These are phyloP conservation scores for Colletotrichum sp. DNA, from an alignment of 2,329 filamentous ascomycete genomes.

Conservation along the genomic window DNA sequence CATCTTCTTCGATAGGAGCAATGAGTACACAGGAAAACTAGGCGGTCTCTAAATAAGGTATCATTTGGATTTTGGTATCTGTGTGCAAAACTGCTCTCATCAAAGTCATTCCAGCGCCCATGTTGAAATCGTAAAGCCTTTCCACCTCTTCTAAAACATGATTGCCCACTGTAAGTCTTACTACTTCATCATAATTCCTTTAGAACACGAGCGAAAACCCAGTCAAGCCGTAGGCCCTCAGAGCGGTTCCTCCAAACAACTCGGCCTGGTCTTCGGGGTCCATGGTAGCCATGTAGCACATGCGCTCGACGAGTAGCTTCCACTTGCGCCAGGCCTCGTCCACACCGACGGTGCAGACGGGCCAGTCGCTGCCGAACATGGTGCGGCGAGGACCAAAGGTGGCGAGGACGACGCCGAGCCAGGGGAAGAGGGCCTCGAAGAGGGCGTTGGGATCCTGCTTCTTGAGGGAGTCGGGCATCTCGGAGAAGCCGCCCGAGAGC, in stretches of 20 bases:
- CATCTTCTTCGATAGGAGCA: neutral
- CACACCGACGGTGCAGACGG: slow-evolving; percentile 74
- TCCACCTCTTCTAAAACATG: neutral
- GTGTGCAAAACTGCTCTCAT: slow-evolving; percentile 1
- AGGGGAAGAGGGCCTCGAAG: slow-evolving; percentile 69
- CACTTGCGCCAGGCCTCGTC: slow-evolving; percentile 76
- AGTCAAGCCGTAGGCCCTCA: slow-evolving; percentile 66
- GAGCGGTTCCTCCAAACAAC: slow-evolving; percentile 77
- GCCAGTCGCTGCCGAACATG: slow-evolving; percentile 96
- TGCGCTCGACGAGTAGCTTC: slow-evolving; percentile 71
- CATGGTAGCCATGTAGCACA: slow-evolving; percentile 69
- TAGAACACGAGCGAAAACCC: neutral
- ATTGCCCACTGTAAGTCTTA: neutral
- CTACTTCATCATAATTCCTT: neutral
- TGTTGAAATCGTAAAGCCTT: neutral
- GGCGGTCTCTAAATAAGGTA: neutral
- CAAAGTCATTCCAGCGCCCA: neutral
- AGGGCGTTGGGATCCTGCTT: slow-evolving; percentile 57
- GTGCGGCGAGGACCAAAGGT: slow-evolving; percentile 74
- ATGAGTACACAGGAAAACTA: neutral
- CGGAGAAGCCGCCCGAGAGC: slow-evolving; percentile 81
- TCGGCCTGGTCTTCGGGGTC: slow-evolving; percentile 64
- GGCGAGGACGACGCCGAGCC: slow-evolving; percentile 74
- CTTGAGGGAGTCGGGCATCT: slow-evolving; percentile 68
- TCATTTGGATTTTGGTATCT: slow-evolving; percentile 18